Percentiles rank a stretch among this genome's conserved stretches.
Conservation (phyloP, 352 stramenopile genomes). For the Phytophthora constricta region DNA sequence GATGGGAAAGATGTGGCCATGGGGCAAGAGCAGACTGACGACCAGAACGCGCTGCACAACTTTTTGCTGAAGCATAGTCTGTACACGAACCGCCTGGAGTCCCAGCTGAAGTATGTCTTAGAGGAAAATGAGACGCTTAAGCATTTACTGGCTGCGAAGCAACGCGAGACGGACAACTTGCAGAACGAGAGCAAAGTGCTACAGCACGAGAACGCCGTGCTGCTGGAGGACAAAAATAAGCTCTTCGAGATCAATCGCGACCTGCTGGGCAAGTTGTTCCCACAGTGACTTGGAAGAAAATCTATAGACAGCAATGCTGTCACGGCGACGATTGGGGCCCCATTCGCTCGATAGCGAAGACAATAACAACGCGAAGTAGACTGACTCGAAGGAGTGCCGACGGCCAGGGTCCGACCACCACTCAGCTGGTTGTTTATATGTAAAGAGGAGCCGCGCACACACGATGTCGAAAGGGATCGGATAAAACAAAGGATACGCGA, state of each 20-base stretch:
- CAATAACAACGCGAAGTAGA: slow-evolving; percentile 23
- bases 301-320: slow-evolving; percentile 3
- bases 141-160: slow-evolving; percentile 53
- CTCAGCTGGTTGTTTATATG: slow-evolving; percentile 24
- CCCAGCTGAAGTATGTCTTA: slow-evolving; percentile 66
- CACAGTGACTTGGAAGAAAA: slow-evolving; percentile 44
- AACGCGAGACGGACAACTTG: slow-evolving; percentile 61
- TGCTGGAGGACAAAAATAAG: slow-evolving; percentile 82
- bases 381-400: slow-evolving; percentile 20
- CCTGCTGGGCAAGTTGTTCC: slow-evolving; percentile 69
- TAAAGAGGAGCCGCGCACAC: slow-evolving; percentile 10
- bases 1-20: slow-evolving; percentile 38
- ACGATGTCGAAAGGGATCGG: slow-evolving; percentile 21
- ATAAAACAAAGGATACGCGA: slow-evolving; percentile 21
- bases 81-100: slow-evolving; percentile 80
- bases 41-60: slow-evolving; percentile 68
- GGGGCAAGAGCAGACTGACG: slow-evolving; percentile 40
- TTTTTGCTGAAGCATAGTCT: slow-evolving; percentile 71
- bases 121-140: slow-evolving; percentile 73
- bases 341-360: slow-evolving; percentile 20
- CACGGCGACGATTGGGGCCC: neutral
- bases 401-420: slow-evolving; percentile 10
- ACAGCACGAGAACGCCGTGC: slow-evolving; percentile 71
- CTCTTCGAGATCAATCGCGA: slow-evolving; percentile 82
- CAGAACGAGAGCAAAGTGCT: slow-evolving; percentile 64